Evolutionary conservation across 345 rosid species (phyloP).

Genomic region (Nephelium lappaceum): DNA sequence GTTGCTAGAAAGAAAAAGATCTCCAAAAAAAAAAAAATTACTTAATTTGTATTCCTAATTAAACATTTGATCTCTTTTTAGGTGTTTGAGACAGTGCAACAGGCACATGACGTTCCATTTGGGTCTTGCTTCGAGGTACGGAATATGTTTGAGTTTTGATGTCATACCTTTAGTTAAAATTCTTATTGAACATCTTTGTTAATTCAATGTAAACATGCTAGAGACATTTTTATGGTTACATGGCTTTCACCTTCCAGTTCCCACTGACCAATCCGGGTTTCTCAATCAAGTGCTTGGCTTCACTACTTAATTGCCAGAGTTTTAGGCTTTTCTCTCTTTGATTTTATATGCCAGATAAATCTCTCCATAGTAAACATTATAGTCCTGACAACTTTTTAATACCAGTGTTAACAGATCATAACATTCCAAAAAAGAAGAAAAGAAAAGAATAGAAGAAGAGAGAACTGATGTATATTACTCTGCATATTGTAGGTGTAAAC

Average conservation of each 20-base stretch:
- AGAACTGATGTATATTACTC: no score
- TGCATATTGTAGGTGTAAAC: no score
- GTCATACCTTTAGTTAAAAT: constrained; percentile 1
- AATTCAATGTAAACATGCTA: no score
- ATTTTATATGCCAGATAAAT: not conserved
- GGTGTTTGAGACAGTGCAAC: constrained; percentile 97
- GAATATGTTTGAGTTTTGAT: not conserved
- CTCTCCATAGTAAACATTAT: not conserved
- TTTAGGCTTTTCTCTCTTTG: not conserved
- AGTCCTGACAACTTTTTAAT: not conserved
- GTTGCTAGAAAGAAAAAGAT: no score
- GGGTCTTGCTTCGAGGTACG: constrained; percentile 93
- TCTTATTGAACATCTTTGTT: not conserved
- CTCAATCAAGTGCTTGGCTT: constrained; percentile 3
- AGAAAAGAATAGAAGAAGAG: no score
- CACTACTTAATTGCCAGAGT: not conserved
- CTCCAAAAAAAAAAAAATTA: not conserved
- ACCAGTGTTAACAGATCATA: not conserved
- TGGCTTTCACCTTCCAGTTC: not conserved
- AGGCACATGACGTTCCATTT: constrained; percentile 96
- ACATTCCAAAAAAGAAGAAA: no score
- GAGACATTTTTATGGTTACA: not conserved
- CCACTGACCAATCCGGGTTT: not conserved
- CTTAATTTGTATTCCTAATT: not conserved
- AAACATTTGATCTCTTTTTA: constrained; percentile 28